phyloP scores from a whole-genome alignment of 495 filamentous ascomycete species.

The Penicillium dipodomyicola region DNA sequence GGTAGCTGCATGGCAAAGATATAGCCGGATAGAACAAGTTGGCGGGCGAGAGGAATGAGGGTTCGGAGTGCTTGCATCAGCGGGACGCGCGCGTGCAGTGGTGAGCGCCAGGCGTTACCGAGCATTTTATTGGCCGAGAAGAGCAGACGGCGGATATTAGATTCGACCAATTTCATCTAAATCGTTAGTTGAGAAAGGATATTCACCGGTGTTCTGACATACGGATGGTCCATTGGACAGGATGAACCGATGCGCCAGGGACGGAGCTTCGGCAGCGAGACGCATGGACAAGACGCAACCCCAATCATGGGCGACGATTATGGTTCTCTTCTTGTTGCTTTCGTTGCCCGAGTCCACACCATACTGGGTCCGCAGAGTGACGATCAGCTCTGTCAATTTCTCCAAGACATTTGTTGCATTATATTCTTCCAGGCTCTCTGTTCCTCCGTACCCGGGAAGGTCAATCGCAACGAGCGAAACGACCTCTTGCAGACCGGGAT shows the following conservation, averaged over 20 bases:
- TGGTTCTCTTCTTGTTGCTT: conserved; percentile 34
- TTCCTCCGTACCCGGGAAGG: conserved; percentile 56
- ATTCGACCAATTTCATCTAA: conserved; percentile 30
- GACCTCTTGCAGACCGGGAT: conserved; percentile 29
- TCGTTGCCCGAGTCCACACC: conserved; percentile 33
- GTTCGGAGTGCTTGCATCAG: conserved; percentile 40
- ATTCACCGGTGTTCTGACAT: conserved; percentile 20
- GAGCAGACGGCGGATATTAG: conserved; percentile 35
- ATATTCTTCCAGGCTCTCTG: conserved; percentile 46
- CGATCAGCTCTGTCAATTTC: conserved; percentile 48
- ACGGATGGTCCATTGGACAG: conserved; percentile 50
- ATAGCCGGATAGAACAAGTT: conserved; percentile 47
- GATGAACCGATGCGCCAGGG: conserved; percentile 54
- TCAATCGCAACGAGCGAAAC: conserved; percentile 51
- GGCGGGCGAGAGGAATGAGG: conserved; percentile 39
- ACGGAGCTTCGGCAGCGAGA: conserved; percentile 53
- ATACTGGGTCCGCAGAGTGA: conserved; percentile 46
- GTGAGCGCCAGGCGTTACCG: conserved; percentile 40
- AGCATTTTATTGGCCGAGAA: conserved; percentile 47
- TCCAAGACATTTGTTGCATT: conserved; percentile 50
- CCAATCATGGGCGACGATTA: conserved; percentile 59
- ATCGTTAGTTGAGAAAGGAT: conserved; percentile 2
- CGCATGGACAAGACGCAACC: conserved; percentile 51
- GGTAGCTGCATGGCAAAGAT: conserved; percentile 52
- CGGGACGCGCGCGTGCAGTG: conserved; percentile 39